Evolutionary conservation across 345 rosid species (phyloP).

Genomic region (Eucalyptus melliodora): DNA sequence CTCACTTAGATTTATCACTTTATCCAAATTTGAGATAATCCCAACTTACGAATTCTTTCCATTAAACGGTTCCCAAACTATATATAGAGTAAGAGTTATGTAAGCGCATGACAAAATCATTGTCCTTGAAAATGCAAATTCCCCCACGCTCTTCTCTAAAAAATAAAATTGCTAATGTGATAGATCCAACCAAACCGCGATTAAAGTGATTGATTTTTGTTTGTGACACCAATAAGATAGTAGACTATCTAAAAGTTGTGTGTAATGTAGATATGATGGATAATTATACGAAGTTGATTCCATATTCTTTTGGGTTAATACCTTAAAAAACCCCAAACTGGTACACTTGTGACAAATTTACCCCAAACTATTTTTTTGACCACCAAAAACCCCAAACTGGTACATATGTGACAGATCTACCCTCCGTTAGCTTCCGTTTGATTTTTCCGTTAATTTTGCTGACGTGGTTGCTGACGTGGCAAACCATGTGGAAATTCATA

Average conservation of each 20-base stretch:
- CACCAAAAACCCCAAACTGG: too few species aligned
- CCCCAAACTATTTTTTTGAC: too few species aligned
- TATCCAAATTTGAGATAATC: not conserved
- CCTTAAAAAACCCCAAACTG: too few species aligned
- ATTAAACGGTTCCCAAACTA: not conserved
- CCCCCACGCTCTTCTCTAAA: not conserved
- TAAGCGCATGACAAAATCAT: not conserved
- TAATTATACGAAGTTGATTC: not conserved
- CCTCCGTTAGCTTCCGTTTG: too few species aligned
- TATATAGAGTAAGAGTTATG: not conserved
- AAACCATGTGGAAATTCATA: too few species aligned
- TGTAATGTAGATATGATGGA: not conserved
- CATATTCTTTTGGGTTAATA: not conserved
- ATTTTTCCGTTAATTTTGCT: too few species aligned
- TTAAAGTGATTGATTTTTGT: not conserved
- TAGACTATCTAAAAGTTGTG: not conserved
- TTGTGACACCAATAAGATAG: not conserved
- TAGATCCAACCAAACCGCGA: accelerated
- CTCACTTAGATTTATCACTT: not conserved
- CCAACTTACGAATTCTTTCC: not conserved
- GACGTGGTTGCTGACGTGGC: too few species aligned
- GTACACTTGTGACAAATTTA: too few species aligned
- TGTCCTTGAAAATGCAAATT: not conserved
- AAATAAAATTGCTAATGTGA: not conserved
- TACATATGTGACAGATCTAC: too few species aligned